Base-by-base conservation (phyloP, 129 eudicot genomes). In the Rutidosis leptorrhynchoides region DNA sequence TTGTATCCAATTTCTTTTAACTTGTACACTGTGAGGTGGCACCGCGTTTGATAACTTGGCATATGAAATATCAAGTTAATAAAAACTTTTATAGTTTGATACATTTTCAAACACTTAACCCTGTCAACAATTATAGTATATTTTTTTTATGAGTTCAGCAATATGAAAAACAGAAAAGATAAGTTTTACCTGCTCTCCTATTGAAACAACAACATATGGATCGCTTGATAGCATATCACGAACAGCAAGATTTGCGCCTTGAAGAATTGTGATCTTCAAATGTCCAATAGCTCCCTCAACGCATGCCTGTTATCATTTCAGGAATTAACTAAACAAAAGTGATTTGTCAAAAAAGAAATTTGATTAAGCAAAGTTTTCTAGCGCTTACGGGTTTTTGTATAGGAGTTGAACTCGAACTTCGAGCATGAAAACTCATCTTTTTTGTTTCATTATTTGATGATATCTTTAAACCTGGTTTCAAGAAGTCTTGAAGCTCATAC, bases 211-310 rank as follows among this genome's bases (percentile, higher is more conserved):
- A 22, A 90, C 95, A 71, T 90, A 90, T 14, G 97, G 97, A 76
- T 90, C 97, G 67, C 97, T 90, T 46, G 97, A 78, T 67, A 84
- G 69, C 87, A 90, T 90, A 79, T 90, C 97, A 75, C 95, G 88
- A 10, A 90, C 67, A 54, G 97, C 97, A 74, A 90, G 74, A 74
- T 90, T 90, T 51, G 85, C 83, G 52, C 95, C 97, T 86, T 87
- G 84, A 43, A 82, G 67, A 46, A 90, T 82, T 77, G 82, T 90
- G 74, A 84, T 62, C 81, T 87, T 90, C 75, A 90, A 23, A 61
- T 76, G 56, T 60, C 97, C 97, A 64, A 90, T 87, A 76, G 79
- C 77, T 69, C 89, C 92, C 51, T 80, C 95, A 77, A 76, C 29
- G 52, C 78, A 78, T 76, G 74, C 89, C 97, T 90, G 85, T 63